These are phyloP conservation scores for Penicillium frequentans DNA, from an alignment of 2,329 filamentous ascomycete species.

Conservation along the genomic window DNA sequence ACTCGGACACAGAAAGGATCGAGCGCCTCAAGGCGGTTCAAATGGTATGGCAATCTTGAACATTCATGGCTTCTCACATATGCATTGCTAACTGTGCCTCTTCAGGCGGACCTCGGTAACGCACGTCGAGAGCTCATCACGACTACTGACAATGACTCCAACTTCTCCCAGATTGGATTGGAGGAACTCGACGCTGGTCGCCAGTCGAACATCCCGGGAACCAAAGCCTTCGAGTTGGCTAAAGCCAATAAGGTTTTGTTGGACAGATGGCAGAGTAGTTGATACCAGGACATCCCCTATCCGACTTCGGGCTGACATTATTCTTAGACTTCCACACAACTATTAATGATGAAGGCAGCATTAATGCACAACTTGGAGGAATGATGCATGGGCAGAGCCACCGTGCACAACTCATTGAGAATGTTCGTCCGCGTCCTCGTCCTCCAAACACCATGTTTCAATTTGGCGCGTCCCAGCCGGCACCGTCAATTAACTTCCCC, in stretches of 20 bases:
- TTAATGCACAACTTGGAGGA: conserved; percentile 29
- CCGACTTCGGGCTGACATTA: background rate
- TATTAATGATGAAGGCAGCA: conserved; percentile 29
- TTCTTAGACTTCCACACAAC: conserved; percentile 31
- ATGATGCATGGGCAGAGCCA: conserved; percentile 42
- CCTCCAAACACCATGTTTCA: background rate
- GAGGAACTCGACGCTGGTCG: conserved; percentile 31
- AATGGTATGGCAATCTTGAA: conserved; percentile 22
- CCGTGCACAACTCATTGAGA: conserved; percentile 27
- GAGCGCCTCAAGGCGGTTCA: conserved; percentile 20
- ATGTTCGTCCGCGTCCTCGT: background rate
- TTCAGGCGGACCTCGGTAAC: conserved; percentile 40
- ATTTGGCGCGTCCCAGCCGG: background rate
- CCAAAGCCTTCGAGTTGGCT: conserved; percentile 28
- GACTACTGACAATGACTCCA: conserved; percentile 26
- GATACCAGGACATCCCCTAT: background rate
- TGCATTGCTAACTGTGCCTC: background rate
- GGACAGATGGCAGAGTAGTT: conserved; percentile 37
- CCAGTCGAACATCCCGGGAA: conserved; percentile 30
- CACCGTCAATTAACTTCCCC: no score
- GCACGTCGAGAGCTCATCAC: conserved; percentile 38
- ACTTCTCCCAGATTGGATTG: conserved; percentile 11
- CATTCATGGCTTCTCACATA: background rate
- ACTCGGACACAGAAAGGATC: background rate
- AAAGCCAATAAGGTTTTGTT: conserved; percentile 25